Evolutionary conservation across 1,284 basidiomycete genomes (phyloP).

Genomic region (Apiotrichum gracile): DNA sequence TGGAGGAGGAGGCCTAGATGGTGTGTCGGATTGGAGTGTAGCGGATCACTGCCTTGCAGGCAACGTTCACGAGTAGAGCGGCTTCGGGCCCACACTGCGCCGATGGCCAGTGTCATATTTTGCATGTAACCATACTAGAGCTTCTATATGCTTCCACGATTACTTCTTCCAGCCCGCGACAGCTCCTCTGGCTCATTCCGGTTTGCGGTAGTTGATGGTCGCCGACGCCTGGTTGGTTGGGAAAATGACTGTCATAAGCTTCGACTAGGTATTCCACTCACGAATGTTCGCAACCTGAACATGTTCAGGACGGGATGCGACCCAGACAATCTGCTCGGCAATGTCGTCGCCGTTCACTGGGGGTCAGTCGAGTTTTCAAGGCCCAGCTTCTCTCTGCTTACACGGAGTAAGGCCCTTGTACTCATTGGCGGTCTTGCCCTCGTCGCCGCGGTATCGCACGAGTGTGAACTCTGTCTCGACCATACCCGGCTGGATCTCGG

Average conservation of each 20-base stretch:
- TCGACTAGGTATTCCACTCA: slow-evolving; percentile 9
- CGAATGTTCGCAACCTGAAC: slow-evolving; percentile 23
- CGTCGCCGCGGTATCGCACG: slow-evolving; percentile 79
- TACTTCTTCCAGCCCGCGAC: neutral
- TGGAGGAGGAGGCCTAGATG: slow-evolving; percentile 11
- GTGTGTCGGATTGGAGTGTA: neutral
- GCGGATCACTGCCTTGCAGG: neutral
- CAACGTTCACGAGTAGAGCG: neutral
- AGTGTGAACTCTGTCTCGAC: slow-evolving; percentile 64
- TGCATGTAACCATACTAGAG: slow-evolving; percentile 4
- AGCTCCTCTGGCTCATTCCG: slow-evolving; percentile 1
- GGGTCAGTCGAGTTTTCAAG: neutral
- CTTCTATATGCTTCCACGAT: neutral
- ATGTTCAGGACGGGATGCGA: slow-evolving; percentile 26
- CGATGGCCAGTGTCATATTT: neutral
- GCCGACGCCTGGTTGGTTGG: slow-evolving; percentile 39
- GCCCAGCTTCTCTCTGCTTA: slow-evolving; percentile 13
- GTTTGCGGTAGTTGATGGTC: slow-evolving; percentile 30
- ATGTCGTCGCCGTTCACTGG: slow-evolving; percentile 62
- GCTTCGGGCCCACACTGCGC: too few species aligned
- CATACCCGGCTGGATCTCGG: slow-evolving; percentile 72
- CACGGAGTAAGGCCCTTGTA: slow-evolving; percentile 66
- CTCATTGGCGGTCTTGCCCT: slow-evolving; percentile 72
- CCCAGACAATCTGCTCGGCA: slow-evolving; percentile 91
- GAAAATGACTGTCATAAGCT: slow-evolving; percentile 28